Evolutionary conservation across 192 early-diverging fungal genomes (phyloP).

Genomic region (Coemansia sp.): DNA sequence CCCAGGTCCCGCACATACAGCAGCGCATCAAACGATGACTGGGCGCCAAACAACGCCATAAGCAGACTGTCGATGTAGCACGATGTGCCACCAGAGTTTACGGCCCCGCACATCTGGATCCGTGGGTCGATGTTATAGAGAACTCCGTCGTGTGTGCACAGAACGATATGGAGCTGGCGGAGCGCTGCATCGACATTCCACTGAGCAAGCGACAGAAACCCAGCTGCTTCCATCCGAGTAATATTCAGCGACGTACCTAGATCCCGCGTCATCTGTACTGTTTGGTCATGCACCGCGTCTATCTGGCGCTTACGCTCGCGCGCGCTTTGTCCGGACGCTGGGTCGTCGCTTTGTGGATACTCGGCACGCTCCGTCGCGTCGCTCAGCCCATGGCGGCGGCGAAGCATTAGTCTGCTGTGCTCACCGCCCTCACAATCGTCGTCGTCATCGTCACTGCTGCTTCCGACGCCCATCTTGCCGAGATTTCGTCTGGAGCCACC

Average conservation of each 20-base stretch:
- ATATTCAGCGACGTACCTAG: conserved; percentile 16
- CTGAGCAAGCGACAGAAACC: conserved; percentile 17
- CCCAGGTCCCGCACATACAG: conserved; percentile 55
- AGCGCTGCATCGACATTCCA: conserved; percentile 26
- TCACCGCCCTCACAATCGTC: neutral
- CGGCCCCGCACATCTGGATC: conserved; percentile 49
- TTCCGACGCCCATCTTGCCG: neutral
- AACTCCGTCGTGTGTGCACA: conserved; percentile 34
- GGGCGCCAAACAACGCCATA: conserved; percentile 67
- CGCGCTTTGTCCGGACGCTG: conserved; percentile 15
- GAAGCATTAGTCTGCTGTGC: conserved; percentile 1
- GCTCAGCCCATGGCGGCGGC: conserved; percentile 1
- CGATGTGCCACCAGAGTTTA: conserved; percentile 62
- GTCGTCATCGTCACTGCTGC: conserved; percentile 1
- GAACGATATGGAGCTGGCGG: conserved; percentile 22
- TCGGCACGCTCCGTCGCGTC: conserved; percentile 9
- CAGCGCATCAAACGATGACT: conserved; percentile 62
- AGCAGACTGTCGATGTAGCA: conserved; percentile 72
- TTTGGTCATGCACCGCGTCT: conserved; percentile 15
- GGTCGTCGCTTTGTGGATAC: conserved; percentile 42
- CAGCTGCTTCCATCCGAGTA: conserved; percentile 17
- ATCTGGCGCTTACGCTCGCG: conserved; percentile 17
- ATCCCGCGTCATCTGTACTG: conserved; percentile 17
- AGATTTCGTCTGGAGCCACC: neutral
- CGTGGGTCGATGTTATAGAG: conserved; percentile 19